These are phyloP conservation scores for Pseudonitzschia multistriata DNA, from an alignment of 108 stramenopile species.

Conservation along the genomic window DNA sequence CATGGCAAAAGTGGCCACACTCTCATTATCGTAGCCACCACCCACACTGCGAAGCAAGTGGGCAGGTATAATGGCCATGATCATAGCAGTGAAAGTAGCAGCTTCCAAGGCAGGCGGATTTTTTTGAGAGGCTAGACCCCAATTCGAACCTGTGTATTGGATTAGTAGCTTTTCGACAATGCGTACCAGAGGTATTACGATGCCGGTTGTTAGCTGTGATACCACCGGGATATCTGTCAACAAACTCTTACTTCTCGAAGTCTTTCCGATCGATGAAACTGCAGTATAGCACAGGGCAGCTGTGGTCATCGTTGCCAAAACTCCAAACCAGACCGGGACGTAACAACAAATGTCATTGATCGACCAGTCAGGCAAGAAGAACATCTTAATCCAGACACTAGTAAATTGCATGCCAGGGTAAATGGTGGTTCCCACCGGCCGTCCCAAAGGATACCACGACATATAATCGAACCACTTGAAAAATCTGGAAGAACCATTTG, in stretches of 20 bases:
- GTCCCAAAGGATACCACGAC: slow-evolving; percentile 95
- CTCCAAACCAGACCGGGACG: slow-evolving; percentile 92
- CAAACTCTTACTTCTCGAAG: slow-evolving; percentile 29
- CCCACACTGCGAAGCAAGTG: slow-evolving; percentile 86
- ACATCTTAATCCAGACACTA: slow-evolving; percentile 81
- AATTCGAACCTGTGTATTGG: slow-evolving; percentile 34
- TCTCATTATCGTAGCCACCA: slow-evolving; percentile 97
- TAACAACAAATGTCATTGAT: slow-evolving; percentile 93
- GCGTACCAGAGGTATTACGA: slow-evolving; percentile 29
- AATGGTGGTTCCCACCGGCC: slow-evolving; percentile 98
- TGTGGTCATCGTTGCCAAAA: slow-evolving; percentile 64
- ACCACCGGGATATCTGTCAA: slow-evolving; percentile 65
- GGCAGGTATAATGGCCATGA: slow-evolving; percentile 86
- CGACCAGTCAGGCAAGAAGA: slow-evolving; percentile 62
- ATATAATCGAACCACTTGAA: slow-evolving; percentile 89
- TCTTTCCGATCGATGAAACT: slow-evolving; percentile 14
- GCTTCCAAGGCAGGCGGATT: slow-evolving; percentile 50
- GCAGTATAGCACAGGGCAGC: slow-evolving; percentile 64
- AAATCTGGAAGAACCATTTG: slow-evolving; percentile 63
- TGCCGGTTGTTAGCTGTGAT: slow-evolving; percentile 20
- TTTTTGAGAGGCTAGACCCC: slow-evolving; percentile 33
- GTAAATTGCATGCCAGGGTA: slow-evolving; percentile 98
- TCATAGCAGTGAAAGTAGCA: slow-evolving; percentile 56
- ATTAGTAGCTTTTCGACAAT: slow-evolving; percentile 43
- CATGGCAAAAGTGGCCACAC: slow-evolving; percentile 93